These are phyloP conservation scores for Scorias spongiosa DNA, from an alignment of 2,329 filamentous ascomycete genomes.

Conservation along the genomic window DNA sequence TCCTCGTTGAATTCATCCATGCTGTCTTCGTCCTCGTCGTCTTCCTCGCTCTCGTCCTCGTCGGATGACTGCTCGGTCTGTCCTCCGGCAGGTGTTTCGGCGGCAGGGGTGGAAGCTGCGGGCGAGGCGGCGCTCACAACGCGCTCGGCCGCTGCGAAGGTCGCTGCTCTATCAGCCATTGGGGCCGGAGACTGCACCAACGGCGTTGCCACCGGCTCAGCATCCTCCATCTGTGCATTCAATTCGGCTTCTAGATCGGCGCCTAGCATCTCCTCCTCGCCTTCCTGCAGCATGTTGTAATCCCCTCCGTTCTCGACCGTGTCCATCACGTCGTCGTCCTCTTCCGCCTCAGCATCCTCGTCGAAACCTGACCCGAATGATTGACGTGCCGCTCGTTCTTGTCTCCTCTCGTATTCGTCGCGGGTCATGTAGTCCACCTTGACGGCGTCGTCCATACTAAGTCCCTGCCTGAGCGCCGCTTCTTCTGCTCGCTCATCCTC, in stretches of 20 bases:
- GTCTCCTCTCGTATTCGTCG: constrained; percentile 26
- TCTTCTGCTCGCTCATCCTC: constrained; percentile 51
- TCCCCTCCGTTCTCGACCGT: constrained; percentile 21
- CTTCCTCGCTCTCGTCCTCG: constrained; percentile 29
- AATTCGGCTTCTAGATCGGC: constrained; percentile 15
- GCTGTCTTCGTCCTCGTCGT: constrained; percentile 28
- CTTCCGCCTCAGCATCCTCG: constrained; percentile 28
- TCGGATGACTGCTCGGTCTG: constrained; percentile 5
- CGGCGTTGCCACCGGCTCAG: constrained; percentile 5
- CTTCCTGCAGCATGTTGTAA: constrained; percentile 24
- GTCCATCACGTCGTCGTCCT: constrained; percentile 18
- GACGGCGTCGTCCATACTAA: constrained; percentile 5
- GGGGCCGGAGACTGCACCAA: neutral
- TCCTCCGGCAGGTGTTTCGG: constrained; percentile 15
- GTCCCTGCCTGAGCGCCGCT: constrained; percentile 26
- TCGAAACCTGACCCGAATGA: constrained; percentile 26
- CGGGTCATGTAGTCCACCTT: constrained; percentile 14
- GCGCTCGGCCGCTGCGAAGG: constrained; percentile 11
- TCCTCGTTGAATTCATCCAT: constrained; percentile 36
- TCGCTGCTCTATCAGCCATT: neutral
- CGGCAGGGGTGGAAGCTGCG: constrained; percentile 7
- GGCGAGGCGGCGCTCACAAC: constrained; percentile 14
- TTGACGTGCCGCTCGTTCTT: constrained; percentile 15
- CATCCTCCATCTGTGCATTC: constrained; percentile 20
- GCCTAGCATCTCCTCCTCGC: constrained; percentile 18